Evolutionary conservation across 441 rosid species (phyloP).

Genomic region (Dalechampia spathulata): DNA sequence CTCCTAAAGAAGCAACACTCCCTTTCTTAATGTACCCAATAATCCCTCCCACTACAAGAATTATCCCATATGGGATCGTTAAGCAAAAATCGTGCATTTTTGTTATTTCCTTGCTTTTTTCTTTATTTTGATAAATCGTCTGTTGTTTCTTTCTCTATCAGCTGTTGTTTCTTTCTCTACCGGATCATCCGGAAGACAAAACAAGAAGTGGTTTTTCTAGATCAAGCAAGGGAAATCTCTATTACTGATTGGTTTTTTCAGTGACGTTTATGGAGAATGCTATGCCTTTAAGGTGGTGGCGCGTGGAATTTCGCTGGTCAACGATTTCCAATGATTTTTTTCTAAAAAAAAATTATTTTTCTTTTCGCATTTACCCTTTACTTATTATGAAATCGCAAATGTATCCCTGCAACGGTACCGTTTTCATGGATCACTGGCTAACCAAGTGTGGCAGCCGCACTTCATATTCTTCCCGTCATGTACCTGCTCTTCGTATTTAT

Average conservation of each 20-base stretch:
- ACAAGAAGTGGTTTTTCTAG: slow-evolving; percentile 11
- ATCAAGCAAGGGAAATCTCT: slow-evolving; percentile 5
- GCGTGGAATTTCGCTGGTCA: neutral
- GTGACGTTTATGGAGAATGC: neutral
- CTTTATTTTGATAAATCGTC: too few species aligned
- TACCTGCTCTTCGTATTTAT: too few species aligned
- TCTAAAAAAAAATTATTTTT: too few species aligned
- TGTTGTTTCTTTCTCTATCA: too few species aligned
- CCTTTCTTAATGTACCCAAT: slow-evolving; percentile 71
- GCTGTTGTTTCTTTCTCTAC: neutral
- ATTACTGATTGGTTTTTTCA: neutral
- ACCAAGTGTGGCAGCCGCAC: slow-evolving; percentile 9
- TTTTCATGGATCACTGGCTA: neutral
- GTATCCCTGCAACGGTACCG: neutral
- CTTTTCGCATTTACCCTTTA: neutral
- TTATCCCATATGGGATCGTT: slow-evolving; percentile 88
- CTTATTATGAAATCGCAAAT: neutral
- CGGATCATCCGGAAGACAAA: neutral
- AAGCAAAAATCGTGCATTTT: slow-evolving; percentile 96
- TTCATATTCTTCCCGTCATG: neutral
- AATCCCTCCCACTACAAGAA: slow-evolving; percentile 74
- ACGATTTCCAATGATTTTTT: neutral
- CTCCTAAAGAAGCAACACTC: slow-evolving; percentile 71
- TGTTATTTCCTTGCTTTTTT: too few species aligned
- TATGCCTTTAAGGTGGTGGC: neutral